phyloP scores from a whole-genome alignment of 2,329 filamentous ascomycete species.

The Exutisphaerella laricina region DNA sequence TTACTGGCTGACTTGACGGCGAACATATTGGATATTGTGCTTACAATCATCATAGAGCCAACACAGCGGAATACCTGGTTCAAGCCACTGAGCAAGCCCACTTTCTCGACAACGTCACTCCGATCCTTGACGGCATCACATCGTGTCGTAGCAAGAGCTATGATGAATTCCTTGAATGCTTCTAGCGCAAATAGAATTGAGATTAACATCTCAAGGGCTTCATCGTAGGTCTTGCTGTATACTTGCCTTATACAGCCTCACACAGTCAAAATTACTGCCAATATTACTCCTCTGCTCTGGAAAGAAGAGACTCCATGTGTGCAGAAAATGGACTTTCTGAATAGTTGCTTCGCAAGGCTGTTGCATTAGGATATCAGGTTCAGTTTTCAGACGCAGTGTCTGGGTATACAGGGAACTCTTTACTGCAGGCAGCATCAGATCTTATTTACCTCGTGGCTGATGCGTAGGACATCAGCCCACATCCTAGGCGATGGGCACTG shows the following conservation, averaged over 20 bases:
- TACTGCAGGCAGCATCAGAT: background rate
- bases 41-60: conserved; percentile 8
- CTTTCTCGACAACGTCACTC: background rate
- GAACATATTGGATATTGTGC: conserved; percentile 5
- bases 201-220: too few species aligned
- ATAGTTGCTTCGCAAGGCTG: background rate
- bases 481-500: background rate
- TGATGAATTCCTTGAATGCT: conserved; percentile 12
- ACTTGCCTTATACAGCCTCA: conserved; percentile 12
- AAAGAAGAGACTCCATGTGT: conserved; percentile 8
- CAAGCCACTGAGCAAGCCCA: conserved; percentile 7
- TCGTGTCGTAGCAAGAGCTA: conserved; percentile 8
- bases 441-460: background rate
- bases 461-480: background rate
- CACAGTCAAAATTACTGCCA: conserved; percentile 7
- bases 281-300: conserved; percentile 8
- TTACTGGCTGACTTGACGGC: background rate
- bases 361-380: background rate
- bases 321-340: conserved; percentile 1
- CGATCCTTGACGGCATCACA: conserved; percentile 2
- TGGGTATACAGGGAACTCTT: background rate
- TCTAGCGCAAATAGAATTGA: conserved; percentile 11
- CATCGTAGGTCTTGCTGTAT: too few species aligned
- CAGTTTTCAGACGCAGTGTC: background rate
- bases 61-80: conserved; percentile 9